Base-by-base conservation (phyloP, 768 basidiomycete genomes). In the Boletus bicolor region DNA sequence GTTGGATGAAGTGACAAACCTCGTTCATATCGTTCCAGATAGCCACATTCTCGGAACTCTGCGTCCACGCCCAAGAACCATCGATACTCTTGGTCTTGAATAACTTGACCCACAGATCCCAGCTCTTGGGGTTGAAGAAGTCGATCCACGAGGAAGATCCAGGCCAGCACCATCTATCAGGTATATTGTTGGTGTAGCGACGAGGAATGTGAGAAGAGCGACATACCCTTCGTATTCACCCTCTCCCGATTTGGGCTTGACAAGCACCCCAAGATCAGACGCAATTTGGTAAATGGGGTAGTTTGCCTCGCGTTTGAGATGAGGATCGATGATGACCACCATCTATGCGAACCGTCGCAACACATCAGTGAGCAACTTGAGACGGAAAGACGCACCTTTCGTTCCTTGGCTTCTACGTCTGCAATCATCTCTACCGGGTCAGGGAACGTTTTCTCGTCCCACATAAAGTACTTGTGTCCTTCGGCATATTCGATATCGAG, bases 11-110 rank as follows among this genome's bases (percentile, higher is more conserved):
- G 34, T 7, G 8, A 60, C 77, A 8, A 49, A 93, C 93, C 83
- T 98, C 97, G 62, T 98, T 98, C 97, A 99, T 99, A 68, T 99
- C 97, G 68, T 98, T 98, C 97, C 97, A 99, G 62, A 98, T 93
- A 69, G 87, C 87, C 14, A 98, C 81, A 61, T 84, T 82, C 32
- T 86, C 83, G 2, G 92, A 93, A 61, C 94, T 90, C 59, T 90
- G 74, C 0, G 77, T 82, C 88, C 91, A 92, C 7, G 83, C 76
- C 82, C 85, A 92, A n/a, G 78, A 73, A 44, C 78, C 81, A 56
- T 77, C 73, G 34, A 76, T 73, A 46, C 75, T 72, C 58, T 77
- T 72, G 9, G 77, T 77, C 71, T 87, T 87, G 79, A 97, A 98
- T 55, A 96, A 77, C 5, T 78, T 77, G 56, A 78, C 86, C 95